Evolutionary conservation across 495 filamentous ascomycete species (phyloP).

Genomic region (Schizothecium vesticola): DNA sequence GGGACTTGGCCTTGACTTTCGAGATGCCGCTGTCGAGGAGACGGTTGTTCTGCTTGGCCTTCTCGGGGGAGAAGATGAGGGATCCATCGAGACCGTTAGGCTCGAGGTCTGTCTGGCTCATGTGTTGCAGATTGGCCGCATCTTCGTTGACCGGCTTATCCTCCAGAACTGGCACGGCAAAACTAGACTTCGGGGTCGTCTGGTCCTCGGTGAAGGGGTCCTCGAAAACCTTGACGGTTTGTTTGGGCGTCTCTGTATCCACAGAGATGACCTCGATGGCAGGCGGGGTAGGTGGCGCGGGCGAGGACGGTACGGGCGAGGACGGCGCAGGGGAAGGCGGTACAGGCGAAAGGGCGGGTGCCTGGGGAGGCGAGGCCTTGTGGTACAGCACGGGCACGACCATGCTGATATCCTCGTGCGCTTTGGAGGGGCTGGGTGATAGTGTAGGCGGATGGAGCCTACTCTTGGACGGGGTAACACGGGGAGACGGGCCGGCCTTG

Average conservation of each 20-base stretch:
- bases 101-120: conserved; percentile 5
- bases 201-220: conserved; percentile 52
- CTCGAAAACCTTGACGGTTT: conserved; percentile 52
- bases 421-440: conserved; percentile 30
- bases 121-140: conserved; percentile 35
- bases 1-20: conserved; percentile 60
- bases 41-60: conserved; percentile 46
- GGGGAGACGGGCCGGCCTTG: conserved; percentile 29
- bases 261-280: conserved; percentile 18
- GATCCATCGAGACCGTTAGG: conserved; percentile 15
- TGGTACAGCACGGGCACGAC: conserved; percentile 34
- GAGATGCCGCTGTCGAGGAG: conserved; percentile 72
- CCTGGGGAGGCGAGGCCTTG: conserved; percentile 15
- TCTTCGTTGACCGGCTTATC: conserved; percentile 51
- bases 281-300: conserved; percentile 9
- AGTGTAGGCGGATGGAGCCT: conserved; percentile 27
- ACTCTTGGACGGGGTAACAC: conserved; percentile 33
- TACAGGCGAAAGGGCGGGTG: conserved; percentile 10
- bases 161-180: conserved; percentile 44
- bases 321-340: conserved; percentile 16
- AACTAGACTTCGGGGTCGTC: conserved; percentile 35
- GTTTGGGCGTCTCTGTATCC: conserved; percentile 28
- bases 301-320: conserved; percentile 7
- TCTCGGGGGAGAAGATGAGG: conserved; percentile 39
- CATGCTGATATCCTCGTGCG: conserved; percentile 49